Conservation (phyloP, 2,329 filamentous ascomycete genomes). For the Cladophialophora yegresii region DNA sequence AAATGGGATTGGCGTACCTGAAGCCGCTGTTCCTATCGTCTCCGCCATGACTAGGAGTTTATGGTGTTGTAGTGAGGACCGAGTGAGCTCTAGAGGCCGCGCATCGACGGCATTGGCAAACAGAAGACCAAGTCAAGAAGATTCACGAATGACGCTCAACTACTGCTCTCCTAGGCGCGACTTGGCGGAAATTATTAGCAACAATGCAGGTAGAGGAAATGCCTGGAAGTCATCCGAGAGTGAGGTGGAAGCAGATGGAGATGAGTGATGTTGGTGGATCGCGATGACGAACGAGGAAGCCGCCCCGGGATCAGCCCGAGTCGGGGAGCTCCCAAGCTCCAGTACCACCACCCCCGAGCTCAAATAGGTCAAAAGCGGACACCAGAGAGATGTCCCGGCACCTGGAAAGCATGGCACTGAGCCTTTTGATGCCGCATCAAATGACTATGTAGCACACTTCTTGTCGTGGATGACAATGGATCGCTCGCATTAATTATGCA, state of each 20-base stretch:
- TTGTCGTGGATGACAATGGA: not conserved
- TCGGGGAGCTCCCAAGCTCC: slow-evolving; percentile 12
- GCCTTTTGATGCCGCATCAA: not conserved
- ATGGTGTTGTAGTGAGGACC: slow-evolving; percentile 3
- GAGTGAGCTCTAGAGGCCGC: slow-evolving; percentile 13
- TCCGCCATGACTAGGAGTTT: slow-evolving; percentile 31
- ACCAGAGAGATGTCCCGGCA: not conserved
- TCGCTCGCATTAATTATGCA: slow-evolving; percentile 10
- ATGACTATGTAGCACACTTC: not conserved
- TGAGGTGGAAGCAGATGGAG: slow-evolving; percentile 12
- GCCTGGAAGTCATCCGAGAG: slow-evolving; percentile 20
- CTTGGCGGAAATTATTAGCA: not conserved
- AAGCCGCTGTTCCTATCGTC: slow-evolving; percentile 33
- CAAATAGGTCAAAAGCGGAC: not conserved
- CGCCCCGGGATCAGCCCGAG: slow-evolving; percentile 13
- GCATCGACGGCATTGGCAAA: slow-evolving; percentile 12
- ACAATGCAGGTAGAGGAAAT: slow-evolving; percentile 21
- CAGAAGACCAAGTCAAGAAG: not conserved
- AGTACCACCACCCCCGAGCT: not conserved
- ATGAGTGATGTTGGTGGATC: slow-evolving; percentile 8
- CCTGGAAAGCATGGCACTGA: not conserved
- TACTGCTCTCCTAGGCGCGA: not conserved
- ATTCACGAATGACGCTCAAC: not conserved
- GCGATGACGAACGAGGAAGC: slow-evolving; percentile 28
- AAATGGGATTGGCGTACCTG: slow-evolving; percentile 27